Percentiles rank a stretch among this genome's conserved stretches.
Evolutionary conservation across 768 basidiomycete genomes (phyloP).

Genomic region (Hygrocybe punicea): DNA sequence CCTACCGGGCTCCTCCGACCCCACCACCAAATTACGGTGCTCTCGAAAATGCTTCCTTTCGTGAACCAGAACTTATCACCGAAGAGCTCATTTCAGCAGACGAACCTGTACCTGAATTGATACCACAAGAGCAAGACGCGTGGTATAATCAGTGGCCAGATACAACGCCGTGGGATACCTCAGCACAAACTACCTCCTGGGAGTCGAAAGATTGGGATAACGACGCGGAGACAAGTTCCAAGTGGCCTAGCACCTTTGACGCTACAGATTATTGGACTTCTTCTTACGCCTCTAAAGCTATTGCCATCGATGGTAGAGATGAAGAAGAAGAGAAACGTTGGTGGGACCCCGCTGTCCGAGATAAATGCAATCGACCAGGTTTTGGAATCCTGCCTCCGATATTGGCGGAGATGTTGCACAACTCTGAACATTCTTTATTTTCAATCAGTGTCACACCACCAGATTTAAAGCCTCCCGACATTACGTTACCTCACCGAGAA

Average conservation of each 20-base stretch:
- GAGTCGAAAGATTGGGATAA: background rate
- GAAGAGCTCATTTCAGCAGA: slow-evolving; percentile 39
- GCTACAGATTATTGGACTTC: slow-evolving; percentile 24
- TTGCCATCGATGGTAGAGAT: slow-evolving; percentile 56
- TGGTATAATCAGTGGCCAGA: slow-evolving; percentile 17
- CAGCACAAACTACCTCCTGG: background rate
- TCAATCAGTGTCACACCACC: slow-evolving; percentile 47
- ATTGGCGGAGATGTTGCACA: slow-evolving; percentile 64
- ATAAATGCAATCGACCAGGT: slow-evolving; percentile 54
- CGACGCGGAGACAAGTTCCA: background rate
- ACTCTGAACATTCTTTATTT: slow-evolving; percentile 69
- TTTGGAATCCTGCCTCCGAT: slow-evolving; percentile 66
- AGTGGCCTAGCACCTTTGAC: slow-evolving; percentile 18
- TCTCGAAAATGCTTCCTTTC: slow-evolving; percentile 37
- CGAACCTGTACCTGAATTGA: slow-evolving; percentile 36
- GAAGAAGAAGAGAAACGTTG: slow-evolving; percentile 60
- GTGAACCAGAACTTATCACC: slow-evolving; percentile 54
- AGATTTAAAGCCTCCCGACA: slow-evolving; percentile 13
- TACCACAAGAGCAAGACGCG: slow-evolving; percentile 31
- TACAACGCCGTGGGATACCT: background rate
- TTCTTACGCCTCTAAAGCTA: slow-evolving; percentile 17
- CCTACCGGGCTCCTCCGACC: slow-evolving; percentile 34
- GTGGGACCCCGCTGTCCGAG: slow-evolving; percentile 59
- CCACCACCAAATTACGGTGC: slow-evolving; percentile 38
- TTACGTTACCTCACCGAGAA: slow-evolving; percentile 5